Conservation (phyloP, 2,329 filamentous ascomycete genomes). For the Penicillium brasilianum region DNA sequence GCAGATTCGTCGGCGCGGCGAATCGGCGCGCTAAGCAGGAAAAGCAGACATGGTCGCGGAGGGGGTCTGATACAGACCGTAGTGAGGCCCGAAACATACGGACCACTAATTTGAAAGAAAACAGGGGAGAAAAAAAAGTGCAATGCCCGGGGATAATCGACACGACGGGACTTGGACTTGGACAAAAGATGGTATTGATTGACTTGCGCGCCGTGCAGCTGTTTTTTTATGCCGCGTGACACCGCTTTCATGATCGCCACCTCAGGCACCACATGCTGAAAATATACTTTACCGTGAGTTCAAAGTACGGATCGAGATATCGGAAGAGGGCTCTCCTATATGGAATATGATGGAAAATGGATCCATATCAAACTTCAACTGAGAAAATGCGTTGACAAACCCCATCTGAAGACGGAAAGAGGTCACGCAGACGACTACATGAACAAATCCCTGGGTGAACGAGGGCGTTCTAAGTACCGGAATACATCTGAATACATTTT, state of each 20-base stretch:
- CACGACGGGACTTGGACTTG: constrained; percentile 3
- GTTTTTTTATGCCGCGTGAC: constrained; percentile 29
- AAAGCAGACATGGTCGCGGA: constrained; percentile 42
- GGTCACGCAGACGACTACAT: no score
- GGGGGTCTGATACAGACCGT: constrained; percentile 43
- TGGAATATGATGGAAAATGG: no score
- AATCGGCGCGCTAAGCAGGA: constrained; percentile 39
- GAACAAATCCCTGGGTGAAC: no score
- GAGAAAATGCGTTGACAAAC: no score
- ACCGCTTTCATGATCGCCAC: constrained; percentile 17
- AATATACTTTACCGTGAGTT: background rate
- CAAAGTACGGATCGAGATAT: no score
- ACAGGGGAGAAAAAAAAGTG: background rate
- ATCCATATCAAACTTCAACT: no score
- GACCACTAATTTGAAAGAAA: constrained; percentile 11
- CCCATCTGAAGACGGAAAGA: no score
- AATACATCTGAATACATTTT: no score
- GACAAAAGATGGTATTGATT: constrained; percentile 1
- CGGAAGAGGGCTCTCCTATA: no score
- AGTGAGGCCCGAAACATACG: constrained; percentile 47
- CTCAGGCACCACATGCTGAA: constrained; percentile 9
- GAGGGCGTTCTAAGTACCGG: no score
- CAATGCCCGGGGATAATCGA: constrained; percentile 7
- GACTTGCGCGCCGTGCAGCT: constrained; percentile 13
- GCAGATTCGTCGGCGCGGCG: constrained; percentile 29